Base-by-base conservation (phyloP, 169 alveolate species). In the Eimeria acervulina region DNA sequence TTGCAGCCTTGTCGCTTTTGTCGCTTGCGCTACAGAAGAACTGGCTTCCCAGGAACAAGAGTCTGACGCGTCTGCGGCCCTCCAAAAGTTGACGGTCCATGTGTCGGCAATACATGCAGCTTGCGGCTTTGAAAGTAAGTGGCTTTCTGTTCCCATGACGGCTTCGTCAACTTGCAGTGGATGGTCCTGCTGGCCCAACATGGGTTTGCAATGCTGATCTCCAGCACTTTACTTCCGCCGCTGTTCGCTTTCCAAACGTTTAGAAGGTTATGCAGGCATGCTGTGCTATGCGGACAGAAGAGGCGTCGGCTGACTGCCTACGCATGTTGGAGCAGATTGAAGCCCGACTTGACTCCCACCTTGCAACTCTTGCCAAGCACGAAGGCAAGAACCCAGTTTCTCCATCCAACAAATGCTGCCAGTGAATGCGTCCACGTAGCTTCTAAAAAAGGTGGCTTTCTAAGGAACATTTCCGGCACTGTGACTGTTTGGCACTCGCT, bases 321-420 rank as follows among this genome's bases (percentile, higher is more conserved):
- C 93, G 96, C 96, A 93, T 55, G 70, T 66, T 93, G 17, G 96
- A 93, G 85, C 96, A 93, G 93, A 80, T 93, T 87, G 96, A 93
- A 66, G 85, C 96, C 31, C 84, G 88, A 51, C 87, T 93, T 17
- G 96, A 93, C 87, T 84, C 87, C 28, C 88, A 80, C 85, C 96
- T 93, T 36, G 91, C 96, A 31, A 40, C 66, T 2, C 83, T 93
- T 17, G 96, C 85, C 55, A 93, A 80, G 59, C 88, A 93, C 78
- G 96, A 93, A 93, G 93, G 96, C 88, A 40, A 59, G 87, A n/a
- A 33, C 38, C 36, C 74, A 44, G 0, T 10, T 8, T 40, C 55
- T 15, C 76, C 23, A 1, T 17, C 68, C 70, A 88, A 15, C 94
- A 21, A 31, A 38, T 40, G 33, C 26, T n/a, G 59, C 59, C 63